Evolutionary conservation across 2,329 filamentous ascomycete species (phyloP).

Genomic region (Colletotrichum sp.): DNA sequence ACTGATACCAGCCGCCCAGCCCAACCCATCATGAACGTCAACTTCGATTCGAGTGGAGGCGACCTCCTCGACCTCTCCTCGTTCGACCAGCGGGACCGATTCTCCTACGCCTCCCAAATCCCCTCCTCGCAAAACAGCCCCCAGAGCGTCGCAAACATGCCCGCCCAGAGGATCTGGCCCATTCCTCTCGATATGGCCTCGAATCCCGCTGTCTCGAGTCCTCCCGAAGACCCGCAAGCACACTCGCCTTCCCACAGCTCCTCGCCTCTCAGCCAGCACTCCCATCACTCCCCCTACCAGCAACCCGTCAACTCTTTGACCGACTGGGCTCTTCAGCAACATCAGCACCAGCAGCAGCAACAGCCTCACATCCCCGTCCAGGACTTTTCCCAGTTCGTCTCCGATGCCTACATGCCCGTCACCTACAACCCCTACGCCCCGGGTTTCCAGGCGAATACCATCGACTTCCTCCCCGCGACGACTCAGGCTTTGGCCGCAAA

Average conservation of each 20-base stretch:
- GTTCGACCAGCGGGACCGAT: conserved; percentile 65
- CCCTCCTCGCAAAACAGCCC: conserved; percentile 23
- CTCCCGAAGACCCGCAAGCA: conserved; percentile 51
- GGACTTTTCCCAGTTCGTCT: conserved; percentile 59
- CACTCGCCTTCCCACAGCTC: conserved; percentile 50
- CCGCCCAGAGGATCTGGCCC: conserved; percentile 50
- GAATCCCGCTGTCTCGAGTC: conserved; percentile 51
- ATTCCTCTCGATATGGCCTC: conserved; percentile 58
- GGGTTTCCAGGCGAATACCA: conserved; percentile 58
- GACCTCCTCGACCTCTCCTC: conserved; percentile 64
- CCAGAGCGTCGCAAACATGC: conserved; percentile 29
- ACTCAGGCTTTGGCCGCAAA: conserved; percentile 68
- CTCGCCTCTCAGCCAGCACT: conserved; percentile 55
- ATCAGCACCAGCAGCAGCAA: conserved; percentile 48
- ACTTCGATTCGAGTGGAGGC: conserved; percentile 62
- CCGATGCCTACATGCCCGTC: conserved; percentile 48
- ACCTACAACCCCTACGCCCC: conserved; percentile 51
- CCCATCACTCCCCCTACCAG: conserved; percentile 60
- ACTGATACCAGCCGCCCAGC: conserved; percentile 11
- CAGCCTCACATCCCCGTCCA: conserved; percentile 40
- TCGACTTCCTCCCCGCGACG: conserved; percentile 67
- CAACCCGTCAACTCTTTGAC: conserved; percentile 57
- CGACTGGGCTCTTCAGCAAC: conserved; percentile 67
- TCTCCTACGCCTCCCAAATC: conserved; percentile 53
- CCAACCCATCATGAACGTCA: conserved; percentile 55